Conservation (phyloP, 129 eudicot genomes). For the Pittosporum tobira region DNA sequence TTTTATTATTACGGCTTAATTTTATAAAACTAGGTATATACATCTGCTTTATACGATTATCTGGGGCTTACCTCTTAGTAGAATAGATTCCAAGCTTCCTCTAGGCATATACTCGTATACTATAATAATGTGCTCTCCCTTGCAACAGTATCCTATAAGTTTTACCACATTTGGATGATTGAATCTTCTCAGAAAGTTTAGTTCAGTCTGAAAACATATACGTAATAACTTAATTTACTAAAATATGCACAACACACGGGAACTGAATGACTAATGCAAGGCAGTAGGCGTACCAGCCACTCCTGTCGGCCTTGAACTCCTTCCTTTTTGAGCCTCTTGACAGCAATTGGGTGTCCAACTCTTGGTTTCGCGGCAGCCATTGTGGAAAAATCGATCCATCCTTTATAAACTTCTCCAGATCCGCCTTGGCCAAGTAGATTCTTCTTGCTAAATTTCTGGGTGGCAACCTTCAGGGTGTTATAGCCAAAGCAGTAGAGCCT, state of each 20-base stretch:
- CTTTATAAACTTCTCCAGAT: constrained; percentile 39
- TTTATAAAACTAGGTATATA: background rate
- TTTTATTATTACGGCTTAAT: background rate
- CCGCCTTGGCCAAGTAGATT: constrained; percentile 45
- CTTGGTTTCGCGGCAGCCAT: constrained; percentile 32
- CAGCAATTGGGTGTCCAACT: constrained; percentile 28
- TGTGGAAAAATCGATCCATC: constrained; percentile 38
- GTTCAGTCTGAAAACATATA: constrained; percentile 35
- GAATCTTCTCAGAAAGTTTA: constrained; percentile 27
- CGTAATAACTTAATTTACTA: background rate
- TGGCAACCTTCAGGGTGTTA: constrained; percentile 27
- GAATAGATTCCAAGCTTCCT: constrained; percentile 46
- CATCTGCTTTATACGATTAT: background rate
- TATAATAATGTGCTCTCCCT: constrained; percentile 29
- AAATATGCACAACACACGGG: background rate
- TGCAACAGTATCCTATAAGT: constrained; percentile 45
- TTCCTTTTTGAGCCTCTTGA: constrained; percentile 34
- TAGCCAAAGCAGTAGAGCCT: constrained; percentile 16
- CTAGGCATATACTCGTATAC: constrained; percentile 39
- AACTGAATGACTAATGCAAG: too few species aligned
- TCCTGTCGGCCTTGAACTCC: constrained; percentile 39
- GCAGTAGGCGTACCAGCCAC: constrained; percentile 34
- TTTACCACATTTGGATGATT: constrained; percentile 44
- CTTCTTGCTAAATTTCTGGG: constrained; percentile 20
- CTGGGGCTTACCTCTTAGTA: constrained; percentile 30